Conservation (phyloP, 116 monocot genomes). For the Phalaenopsis hybrid region DNA sequence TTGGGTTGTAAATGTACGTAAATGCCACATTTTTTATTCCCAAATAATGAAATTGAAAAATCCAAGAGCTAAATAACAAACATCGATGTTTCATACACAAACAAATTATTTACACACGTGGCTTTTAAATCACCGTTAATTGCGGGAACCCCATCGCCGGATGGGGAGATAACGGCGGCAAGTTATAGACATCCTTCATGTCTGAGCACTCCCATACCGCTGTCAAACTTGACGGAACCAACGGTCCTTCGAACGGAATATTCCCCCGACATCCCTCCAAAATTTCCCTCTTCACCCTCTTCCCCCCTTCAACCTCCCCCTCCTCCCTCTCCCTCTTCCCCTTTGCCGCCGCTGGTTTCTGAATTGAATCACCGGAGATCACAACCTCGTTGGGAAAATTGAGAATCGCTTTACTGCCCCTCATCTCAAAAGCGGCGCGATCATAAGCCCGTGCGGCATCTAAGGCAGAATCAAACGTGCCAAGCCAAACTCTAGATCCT, state of each 20-base stretch:
- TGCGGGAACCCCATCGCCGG: conserved; percentile 18
- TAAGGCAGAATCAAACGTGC: conserved; percentile 43
- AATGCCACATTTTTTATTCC: too few species aligned
- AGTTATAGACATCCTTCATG: conserved; percentile 4
- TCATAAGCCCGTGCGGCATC: conserved; percentile 45
- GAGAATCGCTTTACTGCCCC: conserved; percentile 11
- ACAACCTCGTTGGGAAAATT: conserved; percentile 1
- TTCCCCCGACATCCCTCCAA: background rate
- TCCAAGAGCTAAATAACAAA: too few species aligned
- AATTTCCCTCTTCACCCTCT: conserved; percentile 23
- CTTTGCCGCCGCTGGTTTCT: background rate
- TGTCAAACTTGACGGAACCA: conserved; percentile 14
- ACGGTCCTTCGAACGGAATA: background rate
- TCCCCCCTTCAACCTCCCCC: background rate
- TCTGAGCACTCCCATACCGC: conserved; percentile 10
- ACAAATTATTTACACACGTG: too few species aligned
- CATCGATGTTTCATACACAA: too few species aligned
- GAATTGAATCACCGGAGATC: background rate
- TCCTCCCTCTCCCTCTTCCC: conserved; percentile 12
- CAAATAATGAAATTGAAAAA: too few species aligned
- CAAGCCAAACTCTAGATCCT: conserved; percentile 29
- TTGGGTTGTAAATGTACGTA: too few species aligned
- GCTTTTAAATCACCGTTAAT: too few species aligned
- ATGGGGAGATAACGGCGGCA: conserved; percentile 33
- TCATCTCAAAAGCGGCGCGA: conserved; percentile 24